Evolutionary conservation across 768 basidiomycete genomes (phyloP).

Genomic region (Suillus tomentosus): DNA sequence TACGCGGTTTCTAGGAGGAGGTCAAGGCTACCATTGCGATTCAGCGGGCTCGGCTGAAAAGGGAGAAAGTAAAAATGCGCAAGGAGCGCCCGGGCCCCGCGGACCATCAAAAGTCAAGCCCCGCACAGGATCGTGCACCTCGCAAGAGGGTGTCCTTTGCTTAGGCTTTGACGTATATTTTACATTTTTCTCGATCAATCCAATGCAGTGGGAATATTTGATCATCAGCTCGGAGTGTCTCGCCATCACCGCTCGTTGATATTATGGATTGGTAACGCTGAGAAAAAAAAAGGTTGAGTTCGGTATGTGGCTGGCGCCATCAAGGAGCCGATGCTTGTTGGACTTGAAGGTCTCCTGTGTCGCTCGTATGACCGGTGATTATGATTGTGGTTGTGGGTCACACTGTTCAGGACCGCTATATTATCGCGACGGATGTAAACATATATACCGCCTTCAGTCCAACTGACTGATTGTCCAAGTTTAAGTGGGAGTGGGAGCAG

Average conservation of each 20-base stretch:
- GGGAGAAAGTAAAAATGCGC: constrained; percentile 38
- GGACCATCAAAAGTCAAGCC: constrained; percentile 17
- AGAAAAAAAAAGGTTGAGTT: background rate
- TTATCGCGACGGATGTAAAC: background rate
- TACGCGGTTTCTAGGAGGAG: constrained; percentile 39
- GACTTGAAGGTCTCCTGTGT: background rate
- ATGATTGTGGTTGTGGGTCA: background rate
- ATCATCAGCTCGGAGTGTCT: constrained; percentile 2
- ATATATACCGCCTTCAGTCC: background rate
- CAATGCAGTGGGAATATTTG: constrained; percentile 5
- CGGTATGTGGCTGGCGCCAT: background rate
- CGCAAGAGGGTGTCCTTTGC: constrained; percentile 38
- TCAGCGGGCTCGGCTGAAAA: constrained; percentile 40
- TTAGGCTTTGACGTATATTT: constrained; percentile 19
- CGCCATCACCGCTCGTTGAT: background rate
- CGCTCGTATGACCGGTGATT: background rate
- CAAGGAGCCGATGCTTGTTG: background rate
- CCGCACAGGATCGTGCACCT: constrained; percentile 19
- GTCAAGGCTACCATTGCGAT: constrained; percentile 41
- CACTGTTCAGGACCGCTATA: background rate
- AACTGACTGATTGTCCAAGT: background rate
- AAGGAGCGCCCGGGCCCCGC: constrained; percentile 24
- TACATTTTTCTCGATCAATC: background rate
- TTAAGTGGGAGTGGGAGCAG: background rate
- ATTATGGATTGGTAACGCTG: background rate